phyloP scores from a whole-genome alignment of 1,139 yeast genomes.

The Blastobotrys aristatus region DNA sequence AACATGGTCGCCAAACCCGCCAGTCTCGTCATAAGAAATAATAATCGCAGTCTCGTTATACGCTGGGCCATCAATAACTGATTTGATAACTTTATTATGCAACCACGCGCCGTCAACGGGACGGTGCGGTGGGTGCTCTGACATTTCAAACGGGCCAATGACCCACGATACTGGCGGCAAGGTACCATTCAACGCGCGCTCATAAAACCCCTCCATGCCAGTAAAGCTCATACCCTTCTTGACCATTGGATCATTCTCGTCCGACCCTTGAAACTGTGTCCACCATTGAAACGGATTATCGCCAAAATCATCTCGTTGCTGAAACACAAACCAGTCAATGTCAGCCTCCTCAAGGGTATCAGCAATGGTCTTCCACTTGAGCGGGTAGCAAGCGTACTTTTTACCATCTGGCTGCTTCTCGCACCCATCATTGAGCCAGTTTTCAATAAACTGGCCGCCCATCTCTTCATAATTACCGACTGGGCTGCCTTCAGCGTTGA shows the following conservation, averaged over 20 bases:
- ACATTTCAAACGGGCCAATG: slow-evolving; percentile 25
- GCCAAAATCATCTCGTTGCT: slow-evolving; percentile 26
- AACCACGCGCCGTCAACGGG: slow-evolving; percentile 29
- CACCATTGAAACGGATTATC: slow-evolving; percentile 28
- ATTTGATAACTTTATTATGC: slow-evolving; percentile 24
- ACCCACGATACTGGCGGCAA: slow-evolving; percentile 28
- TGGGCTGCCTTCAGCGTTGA: slow-evolving; percentile 20
- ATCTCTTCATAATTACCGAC: slow-evolving; percentile 15
- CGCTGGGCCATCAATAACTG: slow-evolving; percentile 23
- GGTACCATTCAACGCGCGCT: slow-evolving; percentile 23
- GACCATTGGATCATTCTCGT: slow-evolving; percentile 18
- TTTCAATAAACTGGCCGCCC: slow-evolving; percentile 29
- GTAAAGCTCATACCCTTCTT: slow-evolving; percentile 23
- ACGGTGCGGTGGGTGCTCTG: slow-evolving; percentile 26
- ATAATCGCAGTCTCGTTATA: slow-evolving; percentile 26
- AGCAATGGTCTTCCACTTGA: slow-evolving; percentile 27
- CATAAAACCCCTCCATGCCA: slow-evolving; percentile 24
- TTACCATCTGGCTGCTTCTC: slow-evolving; percentile 18
- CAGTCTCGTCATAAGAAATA: slow-evolving; percentile 28
- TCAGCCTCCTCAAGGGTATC: slow-evolving; percentile 24
- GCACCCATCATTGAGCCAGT: slow-evolving; percentile 23
- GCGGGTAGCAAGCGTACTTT: slow-evolving; percentile 24
- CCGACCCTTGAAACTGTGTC: slow-evolving; percentile 21
- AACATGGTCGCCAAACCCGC: slow-evolving; percentile 31
- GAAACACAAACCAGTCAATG: slow-evolving; percentile 27